phyloP scores from a whole-genome alignment of 148 eudicot genomes.

The Silene conica region DNA sequence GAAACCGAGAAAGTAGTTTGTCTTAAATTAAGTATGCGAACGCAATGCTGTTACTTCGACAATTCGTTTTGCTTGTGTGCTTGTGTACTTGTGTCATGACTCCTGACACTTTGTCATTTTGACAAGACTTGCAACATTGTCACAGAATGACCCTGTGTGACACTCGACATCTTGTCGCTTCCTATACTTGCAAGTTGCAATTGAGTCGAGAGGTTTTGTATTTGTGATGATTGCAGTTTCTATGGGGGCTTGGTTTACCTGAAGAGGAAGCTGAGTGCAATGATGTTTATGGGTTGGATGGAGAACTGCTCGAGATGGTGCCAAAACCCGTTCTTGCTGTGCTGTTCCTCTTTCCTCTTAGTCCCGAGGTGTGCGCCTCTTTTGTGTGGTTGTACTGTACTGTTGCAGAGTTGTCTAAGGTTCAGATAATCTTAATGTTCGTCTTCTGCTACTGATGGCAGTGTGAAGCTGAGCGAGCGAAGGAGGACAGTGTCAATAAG shows the following conservation, averaged over 20 bases:
- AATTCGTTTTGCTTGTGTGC: too few species aligned
- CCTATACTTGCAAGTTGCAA: too few species aligned
- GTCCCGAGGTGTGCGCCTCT: constrained; percentile 43
- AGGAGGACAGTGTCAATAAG: constrained; percentile 55
- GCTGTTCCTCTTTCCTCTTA: constrained; percentile 72
- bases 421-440: not conserved
- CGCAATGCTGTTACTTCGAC: not conserved
- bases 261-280: constrained; percentile 75
- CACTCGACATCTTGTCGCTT: too few species aligned
- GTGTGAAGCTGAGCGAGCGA: constrained; percentile 83
- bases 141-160: too few species aligned
- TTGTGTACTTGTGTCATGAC: too few species aligned
- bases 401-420: not conserved
- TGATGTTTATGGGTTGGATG: constrained; percentile 93
- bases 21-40: not conserved
- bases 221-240: constrained; percentile 55
- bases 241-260: constrained; percentile 85
- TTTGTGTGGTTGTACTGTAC: not conserved
- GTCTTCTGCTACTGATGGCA: constrained; percentile 23
- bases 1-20: too few species aligned
- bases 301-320: constrained; percentile 81
- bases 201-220: constrained; percentile 14
- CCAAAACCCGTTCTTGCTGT: constrained; percentile 93
- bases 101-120: too few species aligned
- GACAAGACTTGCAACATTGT: too few species aligned